Evolutionary conservation across 129 eudicot genomes (phyloP).

Genomic region (Rutidosis leptorrhynchoides): DNA sequence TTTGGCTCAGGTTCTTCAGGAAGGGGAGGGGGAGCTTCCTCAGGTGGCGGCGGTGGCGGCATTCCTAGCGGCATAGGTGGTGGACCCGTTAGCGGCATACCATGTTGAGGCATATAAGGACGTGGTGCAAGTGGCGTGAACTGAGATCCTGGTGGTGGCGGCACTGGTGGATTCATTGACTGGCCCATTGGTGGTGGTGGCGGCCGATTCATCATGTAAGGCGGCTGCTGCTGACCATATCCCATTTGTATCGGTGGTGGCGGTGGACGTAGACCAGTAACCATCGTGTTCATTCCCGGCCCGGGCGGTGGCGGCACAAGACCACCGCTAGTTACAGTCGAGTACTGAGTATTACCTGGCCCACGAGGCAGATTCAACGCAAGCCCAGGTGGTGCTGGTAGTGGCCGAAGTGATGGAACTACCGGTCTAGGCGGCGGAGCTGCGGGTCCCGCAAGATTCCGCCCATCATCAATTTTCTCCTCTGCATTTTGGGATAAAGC

Average conservation of each 20-base stretch:
- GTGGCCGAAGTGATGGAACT: conserved; percentile 57
- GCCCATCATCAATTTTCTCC: conserved; percentile 52
- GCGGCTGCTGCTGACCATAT: conserved; percentile 73
- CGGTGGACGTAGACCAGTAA: conserved; percentile 53
- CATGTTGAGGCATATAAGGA: conserved; percentile 62
- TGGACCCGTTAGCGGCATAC: no score
- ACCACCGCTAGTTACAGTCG: conserved; percentile 38
- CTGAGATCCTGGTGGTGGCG: conserved; percentile 81
- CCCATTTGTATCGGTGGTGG: conserved; percentile 57
- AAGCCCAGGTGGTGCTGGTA: conserved; percentile 71
- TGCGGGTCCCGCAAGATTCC: conserved; percentile 62
- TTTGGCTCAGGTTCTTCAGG: no score
- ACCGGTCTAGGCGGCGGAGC: conserved; percentile 75
- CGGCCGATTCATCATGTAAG: conserved; percentile 66
- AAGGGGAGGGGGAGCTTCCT: no score
- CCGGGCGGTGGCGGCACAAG: conserved; percentile 58
- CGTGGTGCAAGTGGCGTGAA: conserved; percentile 59
- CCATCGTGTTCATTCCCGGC: conserved; percentile 44
- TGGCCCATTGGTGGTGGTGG: conserved; percentile 50
- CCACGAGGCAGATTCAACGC: conserved; percentile 66
- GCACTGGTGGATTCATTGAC: conserved; percentile 44
- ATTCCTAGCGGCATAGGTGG: no score
- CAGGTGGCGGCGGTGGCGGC: no score
- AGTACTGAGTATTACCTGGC: conserved; percentile 53
- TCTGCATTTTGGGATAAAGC: conserved; percentile 77